These are phyloP conservation scores for Globisporangium paroecandrum DNA, from an alignment of 352 stramenopile species.

Conservation along the genomic window DNA sequence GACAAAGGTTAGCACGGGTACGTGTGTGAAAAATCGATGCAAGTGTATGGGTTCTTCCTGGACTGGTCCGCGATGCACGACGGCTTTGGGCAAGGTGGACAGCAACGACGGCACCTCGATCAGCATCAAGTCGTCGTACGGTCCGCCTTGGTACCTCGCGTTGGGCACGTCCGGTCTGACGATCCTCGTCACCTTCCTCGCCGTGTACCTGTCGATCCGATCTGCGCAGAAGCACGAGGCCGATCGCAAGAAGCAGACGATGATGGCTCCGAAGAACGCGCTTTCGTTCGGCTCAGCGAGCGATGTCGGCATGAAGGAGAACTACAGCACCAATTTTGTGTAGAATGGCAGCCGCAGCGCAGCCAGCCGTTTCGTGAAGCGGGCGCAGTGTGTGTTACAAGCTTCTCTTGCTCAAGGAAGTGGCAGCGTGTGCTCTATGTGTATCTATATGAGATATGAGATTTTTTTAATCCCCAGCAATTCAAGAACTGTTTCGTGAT, in stretches of 20 bases:
- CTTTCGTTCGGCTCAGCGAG: slow-evolving; percentile 19
- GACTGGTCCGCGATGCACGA: slow-evolving; percentile 50
- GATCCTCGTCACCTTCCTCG: slow-evolving; percentile 11
- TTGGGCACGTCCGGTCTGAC: slow-evolving; percentile 5
- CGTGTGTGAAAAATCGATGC: slow-evolving; percentile 35
- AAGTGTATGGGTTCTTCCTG: slow-evolving; percentile 34
- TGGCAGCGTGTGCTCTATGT: not conserved
- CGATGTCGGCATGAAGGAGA: slow-evolving; percentile 26
- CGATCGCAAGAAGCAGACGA: slow-evolving; percentile 17
- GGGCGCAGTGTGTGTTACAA: not conserved
- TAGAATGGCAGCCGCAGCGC: not conserved
- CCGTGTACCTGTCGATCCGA: slow-evolving; percentile 11
- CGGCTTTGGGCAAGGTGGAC: slow-evolving; percentile 7
- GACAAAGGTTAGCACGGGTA: slow-evolving; percentile 27
- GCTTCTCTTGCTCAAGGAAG: not conserved
- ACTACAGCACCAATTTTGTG: slow-evolving; percentile 44
- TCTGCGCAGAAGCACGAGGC: slow-evolving; percentile 3
- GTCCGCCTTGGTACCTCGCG: slow-evolving; percentile 12
- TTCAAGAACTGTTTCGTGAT: slow-evolving; percentile 1
- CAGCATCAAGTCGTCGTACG: slow-evolving; percentile 18
- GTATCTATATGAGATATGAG: not conserved
- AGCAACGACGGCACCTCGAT: slow-evolving; percentile 3
- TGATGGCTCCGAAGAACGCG: slow-evolving; percentile 20
- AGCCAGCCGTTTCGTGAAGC: not conserved
- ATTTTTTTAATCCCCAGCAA: slow-evolving; percentile 2